Evolutionary conservation across 139 green algal genomes (phyloP).

Genomic region (Chlamydomonas sphaeroides): DNA sequence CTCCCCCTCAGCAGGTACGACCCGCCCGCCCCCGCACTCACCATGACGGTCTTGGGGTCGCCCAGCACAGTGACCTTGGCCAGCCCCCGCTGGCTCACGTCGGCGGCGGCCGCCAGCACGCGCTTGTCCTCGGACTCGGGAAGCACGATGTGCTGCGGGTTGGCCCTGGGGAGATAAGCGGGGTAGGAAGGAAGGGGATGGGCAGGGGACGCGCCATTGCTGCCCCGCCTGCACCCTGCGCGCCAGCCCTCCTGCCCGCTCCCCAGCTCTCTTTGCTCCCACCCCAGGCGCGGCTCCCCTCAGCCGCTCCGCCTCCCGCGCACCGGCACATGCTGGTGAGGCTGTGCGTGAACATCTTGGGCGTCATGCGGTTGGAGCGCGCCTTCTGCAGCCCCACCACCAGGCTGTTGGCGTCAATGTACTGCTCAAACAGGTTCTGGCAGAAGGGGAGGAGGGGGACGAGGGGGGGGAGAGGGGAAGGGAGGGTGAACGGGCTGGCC

Average conservation of each 20-base stretch:
- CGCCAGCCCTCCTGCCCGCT: too few species aligned
- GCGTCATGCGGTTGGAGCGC: constrained; percentile 65
- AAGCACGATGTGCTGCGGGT: constrained; percentile 85
- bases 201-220: too few species aligned
- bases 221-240: too few species aligned
- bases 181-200: not conserved
- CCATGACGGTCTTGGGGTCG: constrained; percentile 34
- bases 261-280: too few species aligned
- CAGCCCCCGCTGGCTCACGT: constrained; percentile 70
- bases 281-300: not conserved
- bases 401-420: constrained; percentile 62
- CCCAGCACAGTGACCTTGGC: constrained; percentile 84
- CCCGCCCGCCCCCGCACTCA: not conserved
- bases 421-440: constrained; percentile 73
- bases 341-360: constrained; percentile 84
- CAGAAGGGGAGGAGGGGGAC: not conserved
- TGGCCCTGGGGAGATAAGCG: not conserved
- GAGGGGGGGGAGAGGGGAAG: not conserved
- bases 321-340: constrained; percentile 71
- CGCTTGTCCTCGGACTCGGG: constrained; percentile 73
- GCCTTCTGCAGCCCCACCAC: constrained; percentile 4
- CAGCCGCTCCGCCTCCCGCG: not conserved
- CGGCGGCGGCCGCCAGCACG: constrained; percentile 74
- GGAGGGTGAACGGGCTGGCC: not conserved
- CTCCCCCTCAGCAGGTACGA: too few species aligned